Evolutionary conservation across 768 basidiomycete genomes (phyloP).

Genomic region (Amanita exitialis): DNA sequence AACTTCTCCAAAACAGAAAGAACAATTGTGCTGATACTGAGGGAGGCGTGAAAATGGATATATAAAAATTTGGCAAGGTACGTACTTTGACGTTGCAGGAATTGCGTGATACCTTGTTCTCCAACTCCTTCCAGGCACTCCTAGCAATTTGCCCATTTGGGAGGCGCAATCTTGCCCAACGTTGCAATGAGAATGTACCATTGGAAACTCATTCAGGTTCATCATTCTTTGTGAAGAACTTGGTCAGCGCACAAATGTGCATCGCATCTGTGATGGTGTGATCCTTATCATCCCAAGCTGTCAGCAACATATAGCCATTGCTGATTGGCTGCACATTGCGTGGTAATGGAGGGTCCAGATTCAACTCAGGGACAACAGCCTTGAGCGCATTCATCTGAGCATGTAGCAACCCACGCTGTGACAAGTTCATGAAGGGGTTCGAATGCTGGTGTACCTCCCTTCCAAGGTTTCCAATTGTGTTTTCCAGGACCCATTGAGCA

Average conservation of each 20-base stretch:
- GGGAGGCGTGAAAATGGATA: neutral
- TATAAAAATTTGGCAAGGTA: neutral
- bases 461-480: conserved; percentile 11
- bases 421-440: conserved; percentile 16
- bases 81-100: conserved; percentile 7
- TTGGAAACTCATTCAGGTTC: neutral
- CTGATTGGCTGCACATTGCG: conserved; percentile 3
- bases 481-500: conserved; percentile 21
- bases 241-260: neutral
- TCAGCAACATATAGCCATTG: neutral
- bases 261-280: neutral
- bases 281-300: neutral
- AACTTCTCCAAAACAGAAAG: neutral
- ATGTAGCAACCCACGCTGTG: conserved; percentile 12
- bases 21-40: neutral
- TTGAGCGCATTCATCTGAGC: conserved; percentile 12
- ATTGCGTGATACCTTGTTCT: neutral
- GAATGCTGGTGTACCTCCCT: conserved; percentile 12
- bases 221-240: neutral
- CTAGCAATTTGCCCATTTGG: conserved; percentile 14
- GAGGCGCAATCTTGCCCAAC: conserved; percentile 12
- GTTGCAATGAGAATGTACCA: neutral
- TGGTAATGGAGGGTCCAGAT: neutral
- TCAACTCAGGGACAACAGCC: conserved; percentile 9
- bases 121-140: conserved; percentile 11